Conservation (phyloP, 2,329 filamentous ascomycete genomes). For the Colletotrichum musicola region DNA sequence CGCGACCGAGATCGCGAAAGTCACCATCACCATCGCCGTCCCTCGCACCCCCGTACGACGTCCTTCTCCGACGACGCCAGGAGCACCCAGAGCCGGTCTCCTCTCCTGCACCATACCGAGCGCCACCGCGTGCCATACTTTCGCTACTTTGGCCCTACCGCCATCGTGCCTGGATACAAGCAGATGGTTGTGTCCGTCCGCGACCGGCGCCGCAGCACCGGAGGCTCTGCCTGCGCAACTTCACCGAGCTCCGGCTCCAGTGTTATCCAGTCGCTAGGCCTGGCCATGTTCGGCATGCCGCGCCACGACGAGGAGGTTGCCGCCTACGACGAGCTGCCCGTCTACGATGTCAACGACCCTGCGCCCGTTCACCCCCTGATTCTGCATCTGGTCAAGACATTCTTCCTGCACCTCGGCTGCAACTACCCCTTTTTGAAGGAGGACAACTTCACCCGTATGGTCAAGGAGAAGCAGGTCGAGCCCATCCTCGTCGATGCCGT, state of each 20-base stretch:
- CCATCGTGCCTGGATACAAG: conserved; percentile 92
- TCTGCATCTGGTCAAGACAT: conserved; percentile 80
- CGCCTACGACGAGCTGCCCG: conserved; percentile 69
- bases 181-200: conserved; percentile 88
- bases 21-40: conserved; percentile 38
- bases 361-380: conserved; percentile 81
- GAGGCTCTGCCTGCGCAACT: conserved; percentile 67
- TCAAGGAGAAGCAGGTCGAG: conserved; percentile 85
- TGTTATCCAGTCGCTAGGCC: conserved; percentile 24
- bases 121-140: conserved; percentile 86
- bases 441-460: conserved; percentile 78
- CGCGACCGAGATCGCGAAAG: no score
- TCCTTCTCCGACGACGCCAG: conserved; percentile 57
- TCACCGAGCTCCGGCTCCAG: conserved; percentile 59
- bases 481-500: conserved; percentile 89
- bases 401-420: conserved; percentile 85
- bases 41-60: conserved; percentile 47
- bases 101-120: conserved; percentile 62
- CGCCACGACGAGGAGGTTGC: conserved; percentile 56
- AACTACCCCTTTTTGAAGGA: conserved; percentile 87
- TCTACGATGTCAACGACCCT: conserved; percentile 81
- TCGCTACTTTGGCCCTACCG: conserved; percentile 89
- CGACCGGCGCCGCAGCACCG: conserved; percentile 71
- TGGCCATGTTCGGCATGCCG: conserved; percentile 27
- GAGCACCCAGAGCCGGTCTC: conserved; percentile 57